A percentile compares a stretch with the other conserved stretches of the same genome.
Conservation (phyloP, 108 stramenopile genomes). For the Mediolabrus comicus region DNA sequence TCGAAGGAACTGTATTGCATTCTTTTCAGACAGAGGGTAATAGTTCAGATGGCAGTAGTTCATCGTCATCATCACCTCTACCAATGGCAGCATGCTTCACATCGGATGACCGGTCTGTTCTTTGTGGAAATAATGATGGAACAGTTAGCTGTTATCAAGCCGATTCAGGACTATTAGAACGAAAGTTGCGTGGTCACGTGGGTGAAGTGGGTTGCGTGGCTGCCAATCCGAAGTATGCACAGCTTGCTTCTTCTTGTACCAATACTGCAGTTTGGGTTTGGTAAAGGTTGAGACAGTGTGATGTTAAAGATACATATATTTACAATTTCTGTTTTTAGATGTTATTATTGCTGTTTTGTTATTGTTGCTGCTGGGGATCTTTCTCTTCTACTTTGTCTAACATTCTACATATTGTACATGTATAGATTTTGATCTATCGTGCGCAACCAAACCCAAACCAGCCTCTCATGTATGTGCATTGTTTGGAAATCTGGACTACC, state of each 20-base stretch:
- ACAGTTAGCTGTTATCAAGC: constrained; percentile 65
- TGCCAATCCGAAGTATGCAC: constrained; percentile 72
- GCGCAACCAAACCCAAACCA: no score
- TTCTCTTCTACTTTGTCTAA: no score
- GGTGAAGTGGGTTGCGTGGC: constrained; percentile 55
- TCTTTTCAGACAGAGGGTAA: constrained; percentile 48
- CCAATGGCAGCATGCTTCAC: constrained; percentile 66
- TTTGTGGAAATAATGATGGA: constrained; percentile 71
- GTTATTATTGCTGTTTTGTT: no score
- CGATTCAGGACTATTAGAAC: constrained; percentile 51
- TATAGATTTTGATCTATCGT: no score
- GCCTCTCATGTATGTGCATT: no score
- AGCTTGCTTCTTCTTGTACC: constrained; percentile 66
- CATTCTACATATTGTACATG: no score
- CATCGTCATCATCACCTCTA: constrained; percentile 1
- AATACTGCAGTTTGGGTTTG: constrained; percentile 78
- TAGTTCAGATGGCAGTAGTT: background rate
- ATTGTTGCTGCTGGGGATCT: no score
- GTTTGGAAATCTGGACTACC: no score
- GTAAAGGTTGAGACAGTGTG: no score
- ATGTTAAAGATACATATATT: no score
- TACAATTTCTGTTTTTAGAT: no score
- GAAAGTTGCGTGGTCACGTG: constrained; percentile 61
- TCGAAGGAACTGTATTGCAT: constrained; percentile 66
- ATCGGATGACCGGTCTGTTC: constrained; percentile 61